Percentiles rank a stretch among this genome's conserved stretches.
Conservation (phyloP, 2,329 filamentous ascomycete genomes). For the Xylaria sp. region DNA sequence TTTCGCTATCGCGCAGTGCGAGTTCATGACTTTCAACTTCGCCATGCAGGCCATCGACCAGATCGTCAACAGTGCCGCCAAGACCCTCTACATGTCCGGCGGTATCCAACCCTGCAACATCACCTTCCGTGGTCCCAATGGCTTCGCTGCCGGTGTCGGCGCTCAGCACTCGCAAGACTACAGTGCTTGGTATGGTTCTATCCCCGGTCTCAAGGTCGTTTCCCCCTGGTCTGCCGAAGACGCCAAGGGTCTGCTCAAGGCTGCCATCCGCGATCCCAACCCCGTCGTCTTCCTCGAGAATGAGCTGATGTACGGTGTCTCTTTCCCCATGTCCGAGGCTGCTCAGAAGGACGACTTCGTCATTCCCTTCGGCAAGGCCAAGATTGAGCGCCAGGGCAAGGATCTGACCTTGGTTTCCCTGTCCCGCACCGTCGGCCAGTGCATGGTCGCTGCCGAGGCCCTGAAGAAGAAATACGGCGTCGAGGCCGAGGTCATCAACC, state of each 20-base stretch:
- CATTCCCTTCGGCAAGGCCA: constrained; percentile 97
- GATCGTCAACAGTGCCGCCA: constrained; percentile 98
- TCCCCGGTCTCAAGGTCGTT: constrained; percentile 97
- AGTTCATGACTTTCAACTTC: constrained; percentile 99
- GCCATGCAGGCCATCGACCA: constrained; percentile 99
- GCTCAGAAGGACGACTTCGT: constrained; percentile 98
- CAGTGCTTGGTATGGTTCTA: constrained; percentile 98
- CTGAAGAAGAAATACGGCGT: constrained; percentile 97
- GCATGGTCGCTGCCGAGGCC: constrained; percentile 85
- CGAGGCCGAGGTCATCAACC: constrained; percentile 96
- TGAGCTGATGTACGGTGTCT: constrained; percentile 90
- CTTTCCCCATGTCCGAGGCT: constrained; percentile 97
- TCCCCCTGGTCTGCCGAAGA: constrained; percentile 96
- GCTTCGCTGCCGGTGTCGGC: constrained; percentile 93
- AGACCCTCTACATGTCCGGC: constrained; percentile 99
- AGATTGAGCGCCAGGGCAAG: constrained; percentile 96
- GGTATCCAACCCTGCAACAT: constrained; percentile 99
- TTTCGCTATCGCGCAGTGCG: no score
- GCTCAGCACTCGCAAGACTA: constrained; percentile 99
- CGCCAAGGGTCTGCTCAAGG: constrained; percentile 97
- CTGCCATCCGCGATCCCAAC: constrained; percentile 97
- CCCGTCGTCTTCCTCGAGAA: constrained; percentile 93
- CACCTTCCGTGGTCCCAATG: constrained; percentile 99
- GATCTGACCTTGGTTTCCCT: constrained; percentile 95
- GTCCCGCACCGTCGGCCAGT: constrained; percentile 95